Evolutionary conservation across 192 early-diverging fungal genomes (phyloP).

Genomic region (Coemansia sp.): DNA sequence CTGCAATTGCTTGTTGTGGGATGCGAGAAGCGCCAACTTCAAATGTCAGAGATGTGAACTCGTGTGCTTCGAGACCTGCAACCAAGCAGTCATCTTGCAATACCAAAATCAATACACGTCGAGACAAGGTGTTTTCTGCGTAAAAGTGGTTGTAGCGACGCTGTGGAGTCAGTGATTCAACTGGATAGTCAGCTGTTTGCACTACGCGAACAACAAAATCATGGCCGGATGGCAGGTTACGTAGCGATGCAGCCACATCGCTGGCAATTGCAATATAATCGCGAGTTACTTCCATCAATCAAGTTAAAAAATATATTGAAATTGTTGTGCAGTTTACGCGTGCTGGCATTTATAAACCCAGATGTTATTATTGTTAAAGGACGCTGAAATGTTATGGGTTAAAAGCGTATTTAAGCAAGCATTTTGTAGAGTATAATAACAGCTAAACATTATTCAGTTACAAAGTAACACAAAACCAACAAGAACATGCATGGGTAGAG

Average conservation of each 20-base stretch:
- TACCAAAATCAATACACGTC: constrained; percentile 40
- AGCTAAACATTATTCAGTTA: too few relatives aligned
- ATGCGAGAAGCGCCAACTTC: constrained; percentile 8
- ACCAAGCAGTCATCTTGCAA: constrained; percentile 29
- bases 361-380: too few relatives aligned
- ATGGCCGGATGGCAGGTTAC: constrained; percentile 25
- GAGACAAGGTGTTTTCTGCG: constrained; percentile 30
- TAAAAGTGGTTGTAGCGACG: constrained; percentile 26
- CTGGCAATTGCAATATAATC: constrained; percentile 10
- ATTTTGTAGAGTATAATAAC: too few relatives aligned
- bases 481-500: too few relatives aligned
- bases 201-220: constrained; percentile 29
- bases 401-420: too few relatives aligned
- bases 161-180: constrained; percentile 42
- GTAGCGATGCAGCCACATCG: constrained; percentile 30
- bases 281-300: not conserved
- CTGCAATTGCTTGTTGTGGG: constrained; percentile 11
- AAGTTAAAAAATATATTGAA: too few relatives aligned
- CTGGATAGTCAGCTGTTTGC: constrained; percentile 32
- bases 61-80: constrained; percentile 41
- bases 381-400: too few relatives aligned
- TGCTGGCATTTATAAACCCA: too few relatives aligned
- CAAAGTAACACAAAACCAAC: too few relatives aligned
- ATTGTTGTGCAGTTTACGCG: too few relatives aligned
- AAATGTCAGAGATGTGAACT: constrained; percentile 31